phyloP scores from a whole-genome alignment of 768 basidiomycete genomes.

The Mycena alexandri region DNA sequence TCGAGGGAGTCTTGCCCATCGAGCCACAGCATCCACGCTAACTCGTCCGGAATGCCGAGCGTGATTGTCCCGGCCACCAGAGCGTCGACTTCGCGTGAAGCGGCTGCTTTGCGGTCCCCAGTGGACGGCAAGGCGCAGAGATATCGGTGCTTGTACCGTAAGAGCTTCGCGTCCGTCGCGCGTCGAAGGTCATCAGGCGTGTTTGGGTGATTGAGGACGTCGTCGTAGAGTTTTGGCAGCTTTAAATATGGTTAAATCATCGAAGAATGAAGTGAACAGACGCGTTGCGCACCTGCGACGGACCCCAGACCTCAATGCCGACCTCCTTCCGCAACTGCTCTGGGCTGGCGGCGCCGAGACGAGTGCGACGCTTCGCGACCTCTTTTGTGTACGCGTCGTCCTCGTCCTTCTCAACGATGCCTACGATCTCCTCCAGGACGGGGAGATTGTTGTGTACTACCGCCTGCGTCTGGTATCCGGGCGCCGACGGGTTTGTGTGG shows the following conservation, averaged over 20 bases:
- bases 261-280: constrained; percentile 5
- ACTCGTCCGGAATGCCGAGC: constrained; percentile 79
- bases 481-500: constrained; percentile 76
- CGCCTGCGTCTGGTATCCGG: constrained; percentile 67
- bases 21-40: constrained; percentile 85
- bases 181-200: constrained; percentile 87
- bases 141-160: constrained; percentile 72
- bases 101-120: constrained; percentile 55
- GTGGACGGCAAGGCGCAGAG: constrained; percentile 69
- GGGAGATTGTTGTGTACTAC: constrained; percentile 80
- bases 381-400: constrained; percentile 69
- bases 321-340: constrained; percentile 75
- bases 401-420: constrained; percentile 75
- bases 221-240: constrained; percentile 81
- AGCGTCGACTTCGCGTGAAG: constrained; percentile 76
- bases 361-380: constrained; percentile 80
- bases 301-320: constrained; percentile 70
- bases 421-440: constrained; percentile 78
- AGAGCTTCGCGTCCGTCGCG: constrained; percentile 78
- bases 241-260: constrained; percentile 43
- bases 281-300: constrained; percentile 65
- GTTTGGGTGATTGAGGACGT: constrained; percentile 84
- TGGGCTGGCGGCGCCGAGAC: constrained; percentile 76
- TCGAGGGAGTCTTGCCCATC: constrained; percentile 79
- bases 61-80: constrained; percentile 83